These are phyloP conservation scores for Colletotrichum tropicicola DNA, from an alignment of 2,329 filamentous ascomycete species.

Conservation along the genomic window DNA sequence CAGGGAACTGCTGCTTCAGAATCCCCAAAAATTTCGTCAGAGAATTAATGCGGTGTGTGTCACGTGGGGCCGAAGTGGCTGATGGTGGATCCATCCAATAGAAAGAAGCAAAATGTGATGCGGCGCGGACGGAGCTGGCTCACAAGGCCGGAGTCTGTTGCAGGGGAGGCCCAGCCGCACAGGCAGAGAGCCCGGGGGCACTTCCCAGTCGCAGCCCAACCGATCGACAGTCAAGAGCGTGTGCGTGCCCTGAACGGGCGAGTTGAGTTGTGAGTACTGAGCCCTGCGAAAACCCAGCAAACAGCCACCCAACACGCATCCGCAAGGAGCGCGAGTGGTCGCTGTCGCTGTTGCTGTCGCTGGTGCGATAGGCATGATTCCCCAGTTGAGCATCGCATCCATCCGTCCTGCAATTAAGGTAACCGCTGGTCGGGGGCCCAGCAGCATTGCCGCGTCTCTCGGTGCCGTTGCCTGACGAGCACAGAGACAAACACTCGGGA, in stretches of 20 bases:
- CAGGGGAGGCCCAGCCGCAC: slow-evolving; percentile 17
- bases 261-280: neutral
- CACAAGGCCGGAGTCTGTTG: slow-evolving; percentile 15
- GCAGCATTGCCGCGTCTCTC: neutral
- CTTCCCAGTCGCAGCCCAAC: slow-evolving; percentile 19
- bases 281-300: neutral
- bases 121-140: slow-evolving; percentile 23
- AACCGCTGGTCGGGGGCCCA: neutral
- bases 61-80: slow-evolving; percentile 28
- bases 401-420: neutral
- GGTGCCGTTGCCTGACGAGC: neutral
- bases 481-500: neutral
- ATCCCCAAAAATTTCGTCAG: slow-evolving; percentile 11
- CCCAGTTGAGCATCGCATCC: neutral
- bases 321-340: neutral
- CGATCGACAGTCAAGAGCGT: slow-evolving; percentile 12
- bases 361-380: neutral
- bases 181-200: neutral
- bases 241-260: too few species aligned
- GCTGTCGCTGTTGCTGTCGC: neutral
- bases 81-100: slow-evolving; percentile 15
- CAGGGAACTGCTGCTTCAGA: slow-evolving; percentile 19
- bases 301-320: neutral
- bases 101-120: slow-evolving; percentile 29
- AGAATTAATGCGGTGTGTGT: slow-evolving; percentile 28